phyloP scores from a whole-genome alignment of 345 rosid species.

The Aegle marmelos region DNA sequence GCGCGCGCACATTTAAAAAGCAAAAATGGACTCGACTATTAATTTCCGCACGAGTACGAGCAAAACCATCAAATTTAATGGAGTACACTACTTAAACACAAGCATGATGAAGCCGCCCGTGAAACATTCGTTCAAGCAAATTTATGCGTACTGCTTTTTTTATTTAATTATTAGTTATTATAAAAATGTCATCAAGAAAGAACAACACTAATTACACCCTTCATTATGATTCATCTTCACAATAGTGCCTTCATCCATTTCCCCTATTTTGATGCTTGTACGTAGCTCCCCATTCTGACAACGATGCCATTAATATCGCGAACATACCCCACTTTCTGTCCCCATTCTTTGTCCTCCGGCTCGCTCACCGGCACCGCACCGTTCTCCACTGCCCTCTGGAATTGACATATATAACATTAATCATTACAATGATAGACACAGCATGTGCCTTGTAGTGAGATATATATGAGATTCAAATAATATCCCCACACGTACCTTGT shows the following conservation, averaged over 20 bases:
- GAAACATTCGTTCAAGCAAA: not conserved
- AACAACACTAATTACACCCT: not conserved
- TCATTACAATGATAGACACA: no score
- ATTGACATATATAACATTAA: no score
- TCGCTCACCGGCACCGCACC: conserved; percentile 65
- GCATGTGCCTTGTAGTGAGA: no score
- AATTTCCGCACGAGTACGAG: no score
- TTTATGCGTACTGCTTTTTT: not conserved
- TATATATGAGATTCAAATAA: no score
- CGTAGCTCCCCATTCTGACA: conserved; percentile 67
- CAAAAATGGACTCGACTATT: no score
- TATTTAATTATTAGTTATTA: not conserved
- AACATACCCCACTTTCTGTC: conserved; percentile 83
- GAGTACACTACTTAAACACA: not conserved
- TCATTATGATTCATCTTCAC: not conserved
- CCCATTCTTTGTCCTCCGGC: conserved; percentile 86
- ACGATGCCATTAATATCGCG: conserved; percentile 72
- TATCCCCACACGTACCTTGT: conserved; percentile 45
- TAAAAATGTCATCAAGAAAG: no score
- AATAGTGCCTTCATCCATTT: conserved; percentile 5
- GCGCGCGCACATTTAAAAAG: no score
- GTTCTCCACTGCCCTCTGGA: conserved; percentile 78
- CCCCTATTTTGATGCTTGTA: conserved; percentile 33
- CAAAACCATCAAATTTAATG: no score
- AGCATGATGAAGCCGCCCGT: not conserved